phyloP scores from a whole-genome alignment of 495 filamentous ascomycete species.

The Oidiodendron maius region DNA sequence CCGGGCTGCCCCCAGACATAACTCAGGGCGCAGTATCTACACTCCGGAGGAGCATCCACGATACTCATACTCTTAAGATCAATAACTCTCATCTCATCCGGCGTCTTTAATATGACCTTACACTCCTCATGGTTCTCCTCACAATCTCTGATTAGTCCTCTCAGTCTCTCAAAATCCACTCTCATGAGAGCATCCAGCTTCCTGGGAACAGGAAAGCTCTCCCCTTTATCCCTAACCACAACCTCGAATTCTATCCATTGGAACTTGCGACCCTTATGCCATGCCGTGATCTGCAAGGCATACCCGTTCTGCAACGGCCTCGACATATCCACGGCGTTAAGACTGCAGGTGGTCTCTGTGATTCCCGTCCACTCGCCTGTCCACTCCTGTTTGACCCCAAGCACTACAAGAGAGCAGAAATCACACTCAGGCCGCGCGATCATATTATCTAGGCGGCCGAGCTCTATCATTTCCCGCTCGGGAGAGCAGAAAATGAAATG shows the following conservation, averaged over 20 bases:
- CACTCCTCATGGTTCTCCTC: not conserved
- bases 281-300: not conserved
- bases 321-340: not conserved
- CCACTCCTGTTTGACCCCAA: not conserved
- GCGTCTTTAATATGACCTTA: slow-evolving; percentile 39
- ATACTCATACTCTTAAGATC: slow-evolving; percentile 45
- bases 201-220: not conserved
- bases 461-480: not conserved
- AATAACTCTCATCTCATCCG: slow-evolving; percentile 88
- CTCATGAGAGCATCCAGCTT: not conserved
- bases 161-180: not conserved
- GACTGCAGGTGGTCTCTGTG: not conserved
- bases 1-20: slow-evolving; percentile 8
- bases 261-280: not conserved
- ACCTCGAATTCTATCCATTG: slow-evolving; percentile 7
- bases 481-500: slow-evolving; percentile 6
- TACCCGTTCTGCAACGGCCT: slow-evolving; percentile 1
- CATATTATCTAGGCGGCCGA: slow-evolving; percentile 2
- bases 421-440: not conserved
- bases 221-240: not conserved
- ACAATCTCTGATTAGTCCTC: not conserved
- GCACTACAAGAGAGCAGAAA: slow-evolving; percentile 2
- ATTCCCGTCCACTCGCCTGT: not conserved
- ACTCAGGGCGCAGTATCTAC: slow-evolving; percentile 6
- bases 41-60: not conserved